phyloP scores from a whole-genome alignment of 2,329 filamentous ascomycete genomes.

The Emergomyces orientalis region DNA sequence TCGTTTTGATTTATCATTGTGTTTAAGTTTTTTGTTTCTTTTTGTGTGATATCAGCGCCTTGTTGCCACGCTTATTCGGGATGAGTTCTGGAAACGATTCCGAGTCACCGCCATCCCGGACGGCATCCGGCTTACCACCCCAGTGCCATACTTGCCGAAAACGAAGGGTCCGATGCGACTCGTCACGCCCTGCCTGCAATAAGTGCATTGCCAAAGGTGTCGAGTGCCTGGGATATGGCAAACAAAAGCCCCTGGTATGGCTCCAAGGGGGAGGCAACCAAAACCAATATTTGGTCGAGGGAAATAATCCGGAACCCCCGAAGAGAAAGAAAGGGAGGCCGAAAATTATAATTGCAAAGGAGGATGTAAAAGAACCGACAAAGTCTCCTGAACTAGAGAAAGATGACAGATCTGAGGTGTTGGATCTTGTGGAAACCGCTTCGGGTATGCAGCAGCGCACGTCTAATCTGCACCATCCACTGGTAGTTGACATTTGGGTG shows the following conservation, averaged over 20 bases:
- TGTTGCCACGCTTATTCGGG: neutral
- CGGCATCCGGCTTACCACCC: slow-evolving; percentile 23
- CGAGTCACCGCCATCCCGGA: slow-evolving; percentile 37
- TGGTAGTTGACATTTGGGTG: neutral
- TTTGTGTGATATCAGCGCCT: neutral
- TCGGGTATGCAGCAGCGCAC: neutral
- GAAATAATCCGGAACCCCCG: slow-evolving; percentile 2
- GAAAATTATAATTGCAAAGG: slow-evolving; percentile 11
- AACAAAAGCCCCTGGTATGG: slow-evolving; percentile 40
- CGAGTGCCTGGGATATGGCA: slow-evolving; percentile 15
- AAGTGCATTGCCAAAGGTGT: slow-evolving; percentile 16
- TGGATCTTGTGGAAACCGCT: slow-evolving; percentile 1
- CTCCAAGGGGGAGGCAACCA: slow-evolving; percentile 32
- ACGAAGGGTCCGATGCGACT: slow-evolving; percentile 16
- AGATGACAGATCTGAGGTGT: neutral
- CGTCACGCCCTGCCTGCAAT: slow-evolving; percentile 12
- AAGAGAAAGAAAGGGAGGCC: slow-evolving; percentile 15
- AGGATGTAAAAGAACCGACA: slow-evolving; percentile 1
- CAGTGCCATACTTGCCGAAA: slow-evolving; percentile 18
- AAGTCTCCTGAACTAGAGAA: neutral
- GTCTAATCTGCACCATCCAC: neutral
- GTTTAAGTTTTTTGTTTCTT: neutral
- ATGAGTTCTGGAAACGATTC: neutral
- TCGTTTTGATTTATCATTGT: neutral
- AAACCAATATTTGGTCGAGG: slow-evolving; percentile 9